Conservation (phyloP, 73 alveolate species). For the Tetrahymena malaccensis region DNA sequence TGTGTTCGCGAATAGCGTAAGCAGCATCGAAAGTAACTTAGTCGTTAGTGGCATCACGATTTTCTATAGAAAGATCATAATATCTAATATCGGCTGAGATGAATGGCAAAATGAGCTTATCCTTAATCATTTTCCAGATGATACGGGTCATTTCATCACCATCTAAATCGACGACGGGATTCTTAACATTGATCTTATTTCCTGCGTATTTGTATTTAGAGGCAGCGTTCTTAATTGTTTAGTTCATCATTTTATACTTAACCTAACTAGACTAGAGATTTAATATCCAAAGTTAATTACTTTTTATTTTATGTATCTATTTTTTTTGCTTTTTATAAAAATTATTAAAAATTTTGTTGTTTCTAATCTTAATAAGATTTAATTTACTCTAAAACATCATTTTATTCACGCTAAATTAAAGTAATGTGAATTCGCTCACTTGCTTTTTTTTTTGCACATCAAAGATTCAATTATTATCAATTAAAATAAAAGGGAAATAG, state of each 20-base stretch:
- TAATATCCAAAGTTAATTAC: neutral
- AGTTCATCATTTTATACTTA: neutral
- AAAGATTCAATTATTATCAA: neutral
- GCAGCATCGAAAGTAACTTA: constrained; percentile 70
- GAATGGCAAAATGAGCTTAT: constrained; percentile 42
- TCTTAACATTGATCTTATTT: constrained; percentile 61
- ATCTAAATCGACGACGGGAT: constrained; percentile 82
- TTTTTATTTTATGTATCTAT: neutral
- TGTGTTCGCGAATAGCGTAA: constrained; percentile 56
- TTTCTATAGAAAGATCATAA: constrained; percentile 58
- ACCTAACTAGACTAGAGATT: neutral
- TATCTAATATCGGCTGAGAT: constrained; percentile 50
- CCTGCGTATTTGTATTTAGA: constrained; percentile 26
- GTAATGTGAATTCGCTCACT: neutral
- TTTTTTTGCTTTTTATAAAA: neutral
- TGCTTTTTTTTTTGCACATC: neutral
- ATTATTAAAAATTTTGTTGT: neutral
- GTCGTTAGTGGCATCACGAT: constrained; percentile 71
- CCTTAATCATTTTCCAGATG: constrained; percentile 52
- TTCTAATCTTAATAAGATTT: neutral
- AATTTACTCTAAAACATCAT: neutral
- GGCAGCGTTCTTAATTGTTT: neutral
- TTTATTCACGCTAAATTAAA: neutral
- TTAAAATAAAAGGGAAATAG: neutral
- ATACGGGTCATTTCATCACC: constrained; percentile 89